Evolutionary conservation across 1,284 basidiomycete genomes (phyloP), one percentile per base, ranked within the genome.

Genomic region (Fistulina hepatica): DNA sequence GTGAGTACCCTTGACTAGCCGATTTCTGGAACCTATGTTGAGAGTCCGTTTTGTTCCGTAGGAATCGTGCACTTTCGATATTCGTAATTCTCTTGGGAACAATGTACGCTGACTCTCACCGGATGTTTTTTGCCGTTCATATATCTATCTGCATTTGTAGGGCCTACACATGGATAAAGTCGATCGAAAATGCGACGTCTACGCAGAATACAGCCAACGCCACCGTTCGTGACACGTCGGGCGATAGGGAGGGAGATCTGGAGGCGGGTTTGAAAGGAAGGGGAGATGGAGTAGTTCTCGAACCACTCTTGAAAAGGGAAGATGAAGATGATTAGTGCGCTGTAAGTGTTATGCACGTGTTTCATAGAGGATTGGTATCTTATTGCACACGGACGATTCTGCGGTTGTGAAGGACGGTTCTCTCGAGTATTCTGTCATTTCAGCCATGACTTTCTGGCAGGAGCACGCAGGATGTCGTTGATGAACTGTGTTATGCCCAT

Each of bases 161-260:
- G 63, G 72, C 64, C 47, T 81, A 77, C 53, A 81, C 77, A 13
- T 81, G 76, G 77, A 58, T 74, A 41, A 81, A 80, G 55, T 66
- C 72, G 9, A 51, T 52, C 5, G 71, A 74, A 49, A 41, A 54
- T 13, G 48, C 56, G 12, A 52, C 55, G 36, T 54, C 58, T 39
- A 52, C 58, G 10, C 47, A 58, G 19, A 52, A 53, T 32, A 52
- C 55, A 15, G 51, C n/a, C n/a, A n/a, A n/a, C 30, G 43, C 45
- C 16, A 39, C 50, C 28, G 70, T 72, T 44, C 46, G 71, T n/a
- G 70, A 73, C 44, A 53, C 60, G 13, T 48, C 51, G 22, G 44
- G 44, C 24, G 36, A 31, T 35, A 48, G 48, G 21, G 40, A 44
- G n/a, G 35, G 27, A 17, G n/a, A n/a, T n/a, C n/a, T n/a, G n/a